Percentiles rank a stretch among this genome's conserved stretches.
These are phyloP conservation scores for Zymoseptoria crescenta DNA, from an alignment of 2,329 filamentous ascomycete species.

Conservation along the genomic window DNA sequence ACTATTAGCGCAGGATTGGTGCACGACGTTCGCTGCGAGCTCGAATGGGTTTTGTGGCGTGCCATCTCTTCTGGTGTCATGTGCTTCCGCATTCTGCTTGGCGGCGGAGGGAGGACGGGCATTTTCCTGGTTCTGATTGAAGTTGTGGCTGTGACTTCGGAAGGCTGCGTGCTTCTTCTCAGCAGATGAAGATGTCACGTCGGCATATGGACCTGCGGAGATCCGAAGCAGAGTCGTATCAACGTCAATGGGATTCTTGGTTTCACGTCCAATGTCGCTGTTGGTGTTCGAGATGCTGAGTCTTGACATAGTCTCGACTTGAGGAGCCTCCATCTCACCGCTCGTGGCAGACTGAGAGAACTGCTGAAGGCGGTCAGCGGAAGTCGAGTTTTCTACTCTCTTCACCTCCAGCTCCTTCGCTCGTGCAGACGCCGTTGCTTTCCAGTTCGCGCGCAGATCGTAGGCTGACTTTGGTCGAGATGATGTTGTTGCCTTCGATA, in stretches of 20 bases:
- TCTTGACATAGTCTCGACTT: constrained; percentile 5
- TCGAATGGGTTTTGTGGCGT: not conserved
- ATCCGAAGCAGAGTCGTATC: constrained; percentile 28
- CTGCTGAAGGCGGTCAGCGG: constrained; percentile 2
- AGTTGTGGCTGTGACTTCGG: not conserved
- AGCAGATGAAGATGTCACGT: not conserved
- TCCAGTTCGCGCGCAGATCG: constrained; percentile 29
- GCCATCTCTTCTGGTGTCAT: not conserved
- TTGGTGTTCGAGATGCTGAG: not conserved
- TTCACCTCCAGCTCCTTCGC: constrained; percentile 20
- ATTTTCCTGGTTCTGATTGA: constrained; percentile 6
- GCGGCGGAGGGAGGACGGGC: not conserved
- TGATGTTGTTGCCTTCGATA: constrained; percentile 2
- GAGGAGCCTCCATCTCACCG: not conserved
- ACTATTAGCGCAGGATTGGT: not conserved
- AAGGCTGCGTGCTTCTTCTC: not conserved
- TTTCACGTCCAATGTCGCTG: not conserved
- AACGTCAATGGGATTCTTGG: constrained; percentile 16
- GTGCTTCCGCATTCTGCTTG: not conserved
- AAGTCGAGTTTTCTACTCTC: constrained; percentile 8
- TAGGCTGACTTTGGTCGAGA: constrained; percentile 24
- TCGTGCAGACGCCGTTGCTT: constrained; percentile 10
- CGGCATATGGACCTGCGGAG: constrained; percentile 28
- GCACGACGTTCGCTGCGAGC: not conserved
- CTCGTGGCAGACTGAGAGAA: not conserved